Evolutionary conservation across 345 rosid genomes (phyloP).

Genomic region (Adansonia digitata): DNA sequence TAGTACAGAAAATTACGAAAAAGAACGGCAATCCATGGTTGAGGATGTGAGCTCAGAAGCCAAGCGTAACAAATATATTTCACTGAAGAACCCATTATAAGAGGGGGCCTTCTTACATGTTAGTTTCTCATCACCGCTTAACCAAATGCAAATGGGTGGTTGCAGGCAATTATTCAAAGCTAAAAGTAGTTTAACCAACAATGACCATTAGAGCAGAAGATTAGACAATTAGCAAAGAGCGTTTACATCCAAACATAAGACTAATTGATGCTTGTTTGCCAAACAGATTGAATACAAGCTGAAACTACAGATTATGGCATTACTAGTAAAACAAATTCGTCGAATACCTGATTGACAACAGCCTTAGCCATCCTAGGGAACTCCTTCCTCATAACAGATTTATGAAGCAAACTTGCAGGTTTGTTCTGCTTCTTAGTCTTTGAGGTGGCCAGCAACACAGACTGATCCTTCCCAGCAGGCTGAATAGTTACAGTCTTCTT

Average conservation of each 20-base stretch:
- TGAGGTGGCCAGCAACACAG: conserved; percentile 60
- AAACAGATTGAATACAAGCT: not conserved
- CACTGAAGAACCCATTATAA: conserved; percentile 26
- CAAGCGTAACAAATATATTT: conserved; percentile 52
- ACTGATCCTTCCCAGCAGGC: conserved; percentile 54
- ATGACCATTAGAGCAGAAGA: not conserved
- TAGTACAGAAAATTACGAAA: not conserved
- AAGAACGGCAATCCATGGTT: not conserved
- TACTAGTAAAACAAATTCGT: not conserved
- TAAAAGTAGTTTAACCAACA: not conserved
- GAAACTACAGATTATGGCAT: not conserved
- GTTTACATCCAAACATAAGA: not conserved
- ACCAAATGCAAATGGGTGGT: not conserved
- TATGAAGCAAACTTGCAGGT: conserved; percentile 53
- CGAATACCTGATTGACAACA: conserved; percentile 55
- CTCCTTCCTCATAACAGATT: conserved; percentile 64
- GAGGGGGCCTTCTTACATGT: conserved; percentile 38
- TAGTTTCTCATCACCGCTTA: conserved; percentile 23
- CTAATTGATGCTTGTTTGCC: not conserved
- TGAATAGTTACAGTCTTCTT: conserved; percentile 74
- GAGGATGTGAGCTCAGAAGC: conserved; percentile 38
- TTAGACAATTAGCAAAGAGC: not conserved
- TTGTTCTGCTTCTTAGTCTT: conserved; percentile 87
- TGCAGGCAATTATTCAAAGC: not conserved
- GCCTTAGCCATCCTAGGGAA: conserved; percentile 69